Conservation (phyloP, 306 rosid genomes). For the Gynostemma pentaphyllum region DNA sequence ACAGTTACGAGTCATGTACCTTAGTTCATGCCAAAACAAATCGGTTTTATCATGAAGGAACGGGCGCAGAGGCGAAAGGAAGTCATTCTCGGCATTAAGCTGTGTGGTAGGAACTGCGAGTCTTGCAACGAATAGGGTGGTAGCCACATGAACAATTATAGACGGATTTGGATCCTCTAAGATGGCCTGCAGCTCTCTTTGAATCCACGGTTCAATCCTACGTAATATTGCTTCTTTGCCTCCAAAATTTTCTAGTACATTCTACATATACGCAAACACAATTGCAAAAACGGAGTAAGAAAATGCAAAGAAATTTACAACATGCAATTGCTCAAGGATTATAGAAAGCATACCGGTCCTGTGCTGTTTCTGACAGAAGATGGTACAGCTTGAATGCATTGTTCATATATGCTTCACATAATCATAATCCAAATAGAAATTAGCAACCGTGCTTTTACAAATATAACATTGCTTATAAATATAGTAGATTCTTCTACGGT, state of each 20-base stretch:
- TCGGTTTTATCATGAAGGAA: slow-evolving; percentile 32
- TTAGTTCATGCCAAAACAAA: slow-evolving; percentile 57
- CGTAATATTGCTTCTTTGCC: slow-evolving; percentile 20
- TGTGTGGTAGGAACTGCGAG: slow-evolving; percentile 24
- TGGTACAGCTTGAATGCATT: slow-evolving; percentile 25
- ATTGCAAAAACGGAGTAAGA: not conserved
- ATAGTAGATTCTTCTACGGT: no score
- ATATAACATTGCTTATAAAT: no score
- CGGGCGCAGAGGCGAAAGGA: slow-evolving; percentile 25
- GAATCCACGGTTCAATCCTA: slow-evolving; percentile 49
- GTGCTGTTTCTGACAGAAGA: slow-evolving; percentile 14
- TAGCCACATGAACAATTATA: slow-evolving; percentile 40
- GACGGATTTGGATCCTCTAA: slow-evolving; percentile 41
- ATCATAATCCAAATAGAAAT: not conserved
- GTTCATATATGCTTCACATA: slow-evolving; percentile 23
- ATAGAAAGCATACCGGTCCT: slow-evolving; percentile 20
- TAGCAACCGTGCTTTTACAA: no score
- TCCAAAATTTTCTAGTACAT: slow-evolving; percentile 8
- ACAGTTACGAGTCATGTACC: slow-evolving; percentile 21
- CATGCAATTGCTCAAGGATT: not conserved
- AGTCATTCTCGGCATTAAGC: slow-evolving; percentile 19
- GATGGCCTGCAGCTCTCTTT: slow-evolving; percentile 48
- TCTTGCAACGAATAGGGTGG: slow-evolving; percentile 28
- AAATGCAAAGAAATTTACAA: not conserved
- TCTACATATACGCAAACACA: slow-evolving; percentile 8